A percentile compares a stretch with the other conserved stretches of the same genome.
Conservation (phyloP, 129 eudicot species). For the Lactuca saligna region DNA sequence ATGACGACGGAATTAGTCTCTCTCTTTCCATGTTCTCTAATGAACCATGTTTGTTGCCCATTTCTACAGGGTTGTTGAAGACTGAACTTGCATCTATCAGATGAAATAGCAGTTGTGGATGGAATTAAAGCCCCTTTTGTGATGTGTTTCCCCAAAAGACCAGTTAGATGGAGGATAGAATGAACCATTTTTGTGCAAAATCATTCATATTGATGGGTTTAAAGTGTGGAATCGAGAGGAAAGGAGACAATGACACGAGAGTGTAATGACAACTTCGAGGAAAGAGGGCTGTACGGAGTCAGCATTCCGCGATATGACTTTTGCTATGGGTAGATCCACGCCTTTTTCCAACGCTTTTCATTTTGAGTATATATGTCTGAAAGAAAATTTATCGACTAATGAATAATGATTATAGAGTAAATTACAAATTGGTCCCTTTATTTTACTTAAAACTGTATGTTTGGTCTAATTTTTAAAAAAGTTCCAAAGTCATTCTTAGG, state of each 20-base stretch:
- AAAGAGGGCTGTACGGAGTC: background rate
- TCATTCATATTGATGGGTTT: slow-evolving; percentile 12
- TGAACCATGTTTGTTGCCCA: slow-evolving; percentile 30
- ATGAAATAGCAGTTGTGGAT: background rate
- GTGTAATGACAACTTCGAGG: slow-evolving; percentile 9
- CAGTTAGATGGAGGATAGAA: background rate
- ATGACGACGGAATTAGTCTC: slow-evolving; percentile 23
- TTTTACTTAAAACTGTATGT: no score
- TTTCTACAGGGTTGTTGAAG: background rate
- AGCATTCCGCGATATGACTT: background rate
- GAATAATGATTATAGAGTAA: no score
- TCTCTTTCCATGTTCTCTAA: slow-evolving; percentile 26
- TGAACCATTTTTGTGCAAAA: slow-evolving; percentile 3
- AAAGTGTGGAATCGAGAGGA: background rate
- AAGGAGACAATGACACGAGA: slow-evolving; percentile 3
- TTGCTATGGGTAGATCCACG: background rate
- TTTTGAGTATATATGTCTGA: background rate
- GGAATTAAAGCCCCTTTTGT: background rate
- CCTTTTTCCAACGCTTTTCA: background rate
- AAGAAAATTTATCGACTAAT: no score
- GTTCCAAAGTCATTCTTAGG: no score
- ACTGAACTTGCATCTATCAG: background rate
- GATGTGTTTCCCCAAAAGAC: background rate
- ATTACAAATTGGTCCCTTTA: no score
- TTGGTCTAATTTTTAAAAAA: no score